Base-by-base conservation (phyloP, 768 basidiomycete genomes). In the Boletus rubropictus region DNA sequence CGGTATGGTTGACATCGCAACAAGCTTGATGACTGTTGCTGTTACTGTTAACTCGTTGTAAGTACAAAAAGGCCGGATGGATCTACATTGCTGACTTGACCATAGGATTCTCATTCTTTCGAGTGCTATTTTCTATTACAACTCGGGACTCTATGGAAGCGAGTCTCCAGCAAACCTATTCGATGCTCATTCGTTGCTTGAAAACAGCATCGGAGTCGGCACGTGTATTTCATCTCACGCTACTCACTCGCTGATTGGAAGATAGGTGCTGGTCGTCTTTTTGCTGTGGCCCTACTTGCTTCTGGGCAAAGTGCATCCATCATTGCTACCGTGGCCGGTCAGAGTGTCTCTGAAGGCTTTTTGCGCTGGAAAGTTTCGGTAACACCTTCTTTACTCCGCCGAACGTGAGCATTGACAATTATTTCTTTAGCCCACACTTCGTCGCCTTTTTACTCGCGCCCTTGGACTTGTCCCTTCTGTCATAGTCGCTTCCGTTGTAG, bases 231-330 rank as follows among this genome's bases (percentile, higher is more conserved):
- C 20, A 10, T 12, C 7, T 20, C 3, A 4, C 8, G 0, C 20
- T 32, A n/a, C 21, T 20, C 29, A 9, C 15, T 50, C 52, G 7
- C 42, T 47, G 31, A 52, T 42, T n/a, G 21, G 29, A 5, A 36
- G 17, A 27, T 49, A 89, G 89, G 77, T 33, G 84, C 89, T 7
- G 93, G 86, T 0, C 79, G 81, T n/a, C 68, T 96, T 33, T 97
- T 96, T 57, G 93, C 94, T 2, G 61, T 97, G 34, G 89, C 89
- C 3, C 70, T 97, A 12, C 76, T 97, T 11, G 81, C 84, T 28
- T 74, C 90, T 2, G 93, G 94, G 3, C 92, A 96, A 74, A 88
- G 88, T 53, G 88, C 94, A 0, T 87, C 86, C 7, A 77, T 96
- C 41, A 85, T 95, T 4, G 92, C 89, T 9, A 96, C 91, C 0